Evolutionary conservation across 2,329 filamentous ascomycete species (phyloP).

Genomic region (Ophiostoma himal-ulmi): DNA sequence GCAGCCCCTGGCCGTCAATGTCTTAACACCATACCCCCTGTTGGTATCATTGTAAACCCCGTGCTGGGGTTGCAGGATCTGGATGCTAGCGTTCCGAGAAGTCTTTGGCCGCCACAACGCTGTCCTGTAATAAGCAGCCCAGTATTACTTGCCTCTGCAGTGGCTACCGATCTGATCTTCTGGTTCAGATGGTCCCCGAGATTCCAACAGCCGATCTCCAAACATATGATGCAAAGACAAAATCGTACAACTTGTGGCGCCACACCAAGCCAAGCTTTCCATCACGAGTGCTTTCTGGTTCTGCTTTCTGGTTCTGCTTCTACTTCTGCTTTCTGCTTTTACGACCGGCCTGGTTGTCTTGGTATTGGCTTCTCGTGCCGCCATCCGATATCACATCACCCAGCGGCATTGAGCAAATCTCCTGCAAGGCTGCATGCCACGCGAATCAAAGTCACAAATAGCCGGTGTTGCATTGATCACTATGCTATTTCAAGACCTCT

Average conservation of each 20-base stretch:
- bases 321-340: background rate
- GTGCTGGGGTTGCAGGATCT: background rate
- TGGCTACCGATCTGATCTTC: background rate
- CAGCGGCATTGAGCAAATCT: background rate
- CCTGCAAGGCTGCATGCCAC: background rate
- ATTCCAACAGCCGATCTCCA: conserved; percentile 17
- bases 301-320: conserved; percentile 6
- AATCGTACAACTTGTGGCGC: conserved; percentile 19
- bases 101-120: background rate
- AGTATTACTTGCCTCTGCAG: no score
- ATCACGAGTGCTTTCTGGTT: background rate
- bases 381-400: background rate
- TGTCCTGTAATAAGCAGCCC: background rate
- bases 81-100: background rate
- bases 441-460: background rate
- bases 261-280: conserved; percentile 1
- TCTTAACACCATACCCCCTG: background rate
- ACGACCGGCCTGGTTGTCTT: no score
- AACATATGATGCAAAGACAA: conserved; percentile 16
- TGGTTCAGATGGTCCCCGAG: background rate
- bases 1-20: background rate
- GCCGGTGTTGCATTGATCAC: background rate
- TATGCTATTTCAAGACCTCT: background rate
- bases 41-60: background rate
- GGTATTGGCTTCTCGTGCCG: background rate